Percentiles rank a stretch among this genome's conserved stretches.
Evolutionary conservation across 495 filamentous ascomycete genomes (phyloP).

Genomic region (Astrothelium macrocarpum): DNA sequence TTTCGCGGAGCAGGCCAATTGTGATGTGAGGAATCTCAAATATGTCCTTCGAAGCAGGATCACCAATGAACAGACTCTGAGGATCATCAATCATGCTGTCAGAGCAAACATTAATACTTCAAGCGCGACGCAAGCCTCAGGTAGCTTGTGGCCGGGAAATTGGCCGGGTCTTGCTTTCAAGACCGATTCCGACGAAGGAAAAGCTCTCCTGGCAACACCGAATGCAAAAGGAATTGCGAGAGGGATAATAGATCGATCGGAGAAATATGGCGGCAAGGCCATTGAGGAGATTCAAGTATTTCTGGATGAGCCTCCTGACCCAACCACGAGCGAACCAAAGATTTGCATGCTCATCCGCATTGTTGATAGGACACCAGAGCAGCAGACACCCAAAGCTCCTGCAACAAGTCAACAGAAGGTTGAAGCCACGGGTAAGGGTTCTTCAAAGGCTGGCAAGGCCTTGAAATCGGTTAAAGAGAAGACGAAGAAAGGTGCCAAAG

Average conservation of each 20-base stretch:
- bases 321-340: not conserved
- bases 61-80: not conserved
- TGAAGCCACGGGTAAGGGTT: not conserved
- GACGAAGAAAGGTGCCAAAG: not conserved
- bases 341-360: not conserved
- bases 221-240: not conserved
- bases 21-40: conserved; percentile 1
- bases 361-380: not conserved
- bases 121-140: conserved; percentile 3
- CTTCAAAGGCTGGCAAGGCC: not conserved
- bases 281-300: conserved; percentile 4
- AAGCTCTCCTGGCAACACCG: conserved; percentile 4
- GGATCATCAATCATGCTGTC: not conserved
- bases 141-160: not conserved
- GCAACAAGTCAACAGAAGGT: not conserved
- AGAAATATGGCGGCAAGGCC: not conserved
- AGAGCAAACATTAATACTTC: not conserved
- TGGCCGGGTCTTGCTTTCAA: not conserved
- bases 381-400: not conserved
- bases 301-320: not conserved
- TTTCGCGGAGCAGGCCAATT: not conserved
- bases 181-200: conserved; percentile 4
- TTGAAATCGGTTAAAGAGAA: not conserved
- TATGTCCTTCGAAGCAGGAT: conserved; percentile 1
- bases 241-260: conserved; percentile 1